phyloP scores from a whole-genome alignment of 768 basidiomycete species.

The Cystofilobasidium capitatum region DNA sequence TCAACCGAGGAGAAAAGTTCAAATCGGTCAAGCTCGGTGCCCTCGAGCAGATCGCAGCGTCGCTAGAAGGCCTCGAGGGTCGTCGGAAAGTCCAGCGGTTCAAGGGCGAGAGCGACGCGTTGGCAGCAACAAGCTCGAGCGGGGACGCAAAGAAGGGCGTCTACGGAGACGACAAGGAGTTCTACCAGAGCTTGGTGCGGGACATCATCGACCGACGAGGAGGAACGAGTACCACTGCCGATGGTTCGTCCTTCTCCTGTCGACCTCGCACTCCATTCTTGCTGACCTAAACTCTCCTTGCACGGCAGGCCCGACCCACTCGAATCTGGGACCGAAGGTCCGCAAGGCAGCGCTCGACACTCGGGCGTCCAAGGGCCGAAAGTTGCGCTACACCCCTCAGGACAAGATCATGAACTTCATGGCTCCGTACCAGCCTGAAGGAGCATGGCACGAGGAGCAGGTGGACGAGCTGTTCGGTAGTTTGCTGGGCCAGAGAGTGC shows the following conservation, averaged over 20 bases:
- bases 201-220: conserved; percentile 69
- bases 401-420: conserved; percentile 96
- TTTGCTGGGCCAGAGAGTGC: conserved; percentile 52
- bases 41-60: conserved; percentile 68
- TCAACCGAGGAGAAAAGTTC: conserved; percentile 56
- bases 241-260: neutral
- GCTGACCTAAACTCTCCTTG: neutral
- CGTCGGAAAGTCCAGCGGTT: conserved; percentile 18
- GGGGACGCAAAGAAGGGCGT: conserved; percentile 32
- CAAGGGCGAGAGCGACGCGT: conserved; percentile 38
- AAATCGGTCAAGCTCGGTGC: conserved; percentile 50
- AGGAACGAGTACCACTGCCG: neutral
- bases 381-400: conserved; percentile 83
- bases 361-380: conserved; percentile 88
- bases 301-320: neutral
- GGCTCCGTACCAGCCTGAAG: conserved; percentile 60
- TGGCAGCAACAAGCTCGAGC: conserved; percentile 39
- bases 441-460: conserved; percentile 90
- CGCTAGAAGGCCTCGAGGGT: conserved; percentile 41
- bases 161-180: conserved; percentile 65
- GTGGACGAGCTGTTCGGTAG: conserved; percentile 88
- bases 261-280: neutral
- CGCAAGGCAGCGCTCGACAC: conserved; percentile 76
- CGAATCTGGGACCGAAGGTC: conserved; percentile 28
- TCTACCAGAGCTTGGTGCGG: conserved; percentile 81